Percentiles rank a stretch among this genome's conserved stretches.
phyloP scores from a whole-genome alignment of 2,329 filamentous ascomycete species.

The Venturia pyrina region DNA sequence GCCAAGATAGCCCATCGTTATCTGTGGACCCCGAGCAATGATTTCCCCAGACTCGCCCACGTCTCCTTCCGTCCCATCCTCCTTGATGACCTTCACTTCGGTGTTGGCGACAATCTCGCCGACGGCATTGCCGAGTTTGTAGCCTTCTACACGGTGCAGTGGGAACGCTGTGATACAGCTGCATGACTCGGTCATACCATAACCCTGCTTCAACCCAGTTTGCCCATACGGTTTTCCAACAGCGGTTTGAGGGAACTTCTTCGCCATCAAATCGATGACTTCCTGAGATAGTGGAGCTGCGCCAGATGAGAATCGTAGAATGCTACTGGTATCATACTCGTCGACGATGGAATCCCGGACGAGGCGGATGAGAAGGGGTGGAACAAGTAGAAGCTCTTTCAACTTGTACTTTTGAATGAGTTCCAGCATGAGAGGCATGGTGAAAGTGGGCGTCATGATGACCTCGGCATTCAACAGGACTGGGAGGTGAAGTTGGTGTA shows the following conservation, averaged over 20 bases:
- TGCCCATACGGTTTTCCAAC: constrained; percentile 11
- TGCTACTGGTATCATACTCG: constrained; percentile 46
- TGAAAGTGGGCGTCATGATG: constrained; percentile 54
- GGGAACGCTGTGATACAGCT: constrained; percentile 54
- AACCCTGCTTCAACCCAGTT: constrained; percentile 53
- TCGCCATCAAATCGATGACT: constrained; percentile 45
- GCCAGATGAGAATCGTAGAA: constrained; percentile 49
- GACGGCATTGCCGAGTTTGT: constrained; percentile 46
- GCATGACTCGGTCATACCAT: constrained; percentile 60
- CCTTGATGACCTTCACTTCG: constrained; percentile 49
- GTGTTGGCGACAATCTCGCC: constrained; percentile 49
- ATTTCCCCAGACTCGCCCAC: constrained; percentile 45
- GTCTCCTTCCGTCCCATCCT: constrained; percentile 43
- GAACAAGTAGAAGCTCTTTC: constrained; percentile 47
- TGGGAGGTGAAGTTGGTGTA: constrained; percentile 54
- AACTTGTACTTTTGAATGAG: constrained; percentile 44
- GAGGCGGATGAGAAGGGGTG: constrained; percentile 51
- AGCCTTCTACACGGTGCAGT: constrained; percentile 40
- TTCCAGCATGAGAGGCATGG: constrained; percentile 48
- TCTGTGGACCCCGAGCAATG: constrained; percentile 37
- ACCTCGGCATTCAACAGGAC: constrained; percentile 55
- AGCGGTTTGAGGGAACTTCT: constrained; percentile 44
- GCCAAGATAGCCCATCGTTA: constrained; percentile 41
- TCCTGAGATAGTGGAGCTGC: constrained; percentile 49
- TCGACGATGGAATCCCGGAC: constrained; percentile 45